Evolutionary conservation across 129 eudicot species (phyloP), one percentile per base, ranked within the genome.

Genomic region (Helianthus tuberosus): DNA sequence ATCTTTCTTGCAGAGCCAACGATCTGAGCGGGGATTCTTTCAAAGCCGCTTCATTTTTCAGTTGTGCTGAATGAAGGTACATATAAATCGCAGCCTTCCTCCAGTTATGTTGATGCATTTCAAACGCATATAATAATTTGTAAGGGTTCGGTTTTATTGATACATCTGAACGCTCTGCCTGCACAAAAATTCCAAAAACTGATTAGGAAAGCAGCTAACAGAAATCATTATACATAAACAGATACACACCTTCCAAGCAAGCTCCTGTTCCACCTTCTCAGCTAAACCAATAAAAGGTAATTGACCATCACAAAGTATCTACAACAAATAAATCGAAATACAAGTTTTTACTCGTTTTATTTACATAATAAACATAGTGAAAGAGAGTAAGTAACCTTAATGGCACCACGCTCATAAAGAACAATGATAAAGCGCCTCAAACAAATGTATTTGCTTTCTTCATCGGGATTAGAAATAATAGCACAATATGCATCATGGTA

Each of bases 401-500:
- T 74, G 17, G 94, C 91, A 72, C 99, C 97, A 72, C 86, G 90
- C 73, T 95, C 99, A 74, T 82, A 87, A 64, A 95, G 99, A 78
- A 95, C 97, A 46, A 88, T 88, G 53, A 95, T 82, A 82, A 95
- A 95, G 64, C 99, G 99, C 83, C 99, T 91, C 87, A 91, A 82
- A 75, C 99, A 95, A 65, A 91, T 87, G 60, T 67, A 80, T 79
- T 91, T 95, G 90, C 94, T 95, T 74, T 95, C 99, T 84, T 95
- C 97, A 77, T 95, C 99, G 70, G 99, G 99, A 67, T 91, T 91
- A 51, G 99, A 91, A 61, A 95, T 80, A 62, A 95, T 89, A 6
- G 99, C 97, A 85, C 96, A 91, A 83, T 95, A 91, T 36, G 99
- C 97, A 75, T 91, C 99, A 76, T 81, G 84, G 80, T 86, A 95